Base-by-base conservation (phyloP, 257 asterid species). In the Paraleonurus japonicus region DNA sequence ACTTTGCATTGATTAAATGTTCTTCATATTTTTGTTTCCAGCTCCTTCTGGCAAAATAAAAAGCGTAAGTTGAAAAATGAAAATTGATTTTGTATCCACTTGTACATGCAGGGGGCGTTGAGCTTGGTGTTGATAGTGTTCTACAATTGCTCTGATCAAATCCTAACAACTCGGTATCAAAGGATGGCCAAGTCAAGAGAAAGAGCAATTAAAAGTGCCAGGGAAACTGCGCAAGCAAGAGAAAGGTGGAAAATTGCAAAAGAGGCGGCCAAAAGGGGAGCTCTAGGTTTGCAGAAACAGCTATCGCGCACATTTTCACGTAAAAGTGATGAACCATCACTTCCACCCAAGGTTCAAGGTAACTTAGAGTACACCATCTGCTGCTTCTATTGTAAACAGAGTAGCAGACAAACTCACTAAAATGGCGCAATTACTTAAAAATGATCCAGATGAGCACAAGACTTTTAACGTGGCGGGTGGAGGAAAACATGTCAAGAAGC, bases 131-230 rank as follows among this genome's bases (percentile, higher is more conserved):
- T 92, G 65, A 79, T 87, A 71, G 72, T 92, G 70, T 81, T 92
- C 76, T 92, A 92, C 80, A 92, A 90, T 84, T 92, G 82, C 86
- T 92, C 98, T 39, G 98, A 88, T 76, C 98, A 87, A 85, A 87
- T 92, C 79, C 88, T 92, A 72, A 83, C 88, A 43, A 92, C 93
- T 67, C 89, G 96, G 63, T 79, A 90, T 47, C 86, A 76, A 79
- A 82, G 98, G 85, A 48, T 85, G 76, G 97, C 97, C 57, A 90
- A 85, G 82, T 92, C 98, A 68, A 83, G 98, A 84, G 97, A 92
- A 82, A 81, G 88, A 75, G 97, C 98, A 33, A 88, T 95, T 69
- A 85, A 85, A 85, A 89, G 90, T 58, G 97, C 97, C 51, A 85
- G 96, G 9, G 95, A 92, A 83, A 92, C 95, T 65, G 97, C 98